Conservation (phyloP, 306 rosid species). For the Fagus sylvatica region DNA sequence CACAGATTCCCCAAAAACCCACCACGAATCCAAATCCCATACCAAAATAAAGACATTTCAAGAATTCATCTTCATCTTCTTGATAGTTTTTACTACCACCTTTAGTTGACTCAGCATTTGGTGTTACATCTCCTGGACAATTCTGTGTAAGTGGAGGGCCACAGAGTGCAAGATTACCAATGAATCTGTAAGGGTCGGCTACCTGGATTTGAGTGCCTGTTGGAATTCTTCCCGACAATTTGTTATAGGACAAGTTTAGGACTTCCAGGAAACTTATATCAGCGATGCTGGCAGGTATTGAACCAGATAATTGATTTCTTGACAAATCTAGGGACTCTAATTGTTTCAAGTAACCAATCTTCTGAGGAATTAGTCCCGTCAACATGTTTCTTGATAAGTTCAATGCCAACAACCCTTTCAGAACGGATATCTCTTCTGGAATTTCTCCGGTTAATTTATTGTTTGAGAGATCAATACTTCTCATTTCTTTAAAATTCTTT, state of each 20-base stretch:
- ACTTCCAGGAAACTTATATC: not conserved
- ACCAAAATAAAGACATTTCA: conserved; percentile 22
- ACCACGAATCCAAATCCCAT: conserved; percentile 28
- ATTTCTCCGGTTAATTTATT: conserved; percentile 28
- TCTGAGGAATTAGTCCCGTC: conserved; percentile 16
- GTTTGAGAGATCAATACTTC: conserved; percentile 33
- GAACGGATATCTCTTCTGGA: conserved; percentile 10
- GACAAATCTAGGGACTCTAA: conserved; percentile 34
- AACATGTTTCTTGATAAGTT: conserved; percentile 28
- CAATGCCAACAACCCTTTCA: conserved; percentile 6
- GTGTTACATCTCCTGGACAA: conserved; percentile 15
- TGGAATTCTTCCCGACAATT: conserved; percentile 28
- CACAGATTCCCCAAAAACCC: conserved; percentile 34
- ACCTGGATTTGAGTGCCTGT: conserved; percentile 21
- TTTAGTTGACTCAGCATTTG: not conserved
- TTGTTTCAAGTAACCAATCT: not conserved
- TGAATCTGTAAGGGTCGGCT: not conserved
- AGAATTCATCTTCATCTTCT: not conserved
- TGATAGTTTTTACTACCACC: not conserved
- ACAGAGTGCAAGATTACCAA: conserved; percentile 33
- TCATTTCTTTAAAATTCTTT: not conserved
- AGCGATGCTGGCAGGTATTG: conserved; percentile 18
- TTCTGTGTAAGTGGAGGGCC: conserved; percentile 21
- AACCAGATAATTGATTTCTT: conserved; percentile 24
- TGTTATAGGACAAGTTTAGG: conserved; percentile 25